Base-by-base conservation (phyloP, 441 rosid species). In the Daphne laureola region DNA sequence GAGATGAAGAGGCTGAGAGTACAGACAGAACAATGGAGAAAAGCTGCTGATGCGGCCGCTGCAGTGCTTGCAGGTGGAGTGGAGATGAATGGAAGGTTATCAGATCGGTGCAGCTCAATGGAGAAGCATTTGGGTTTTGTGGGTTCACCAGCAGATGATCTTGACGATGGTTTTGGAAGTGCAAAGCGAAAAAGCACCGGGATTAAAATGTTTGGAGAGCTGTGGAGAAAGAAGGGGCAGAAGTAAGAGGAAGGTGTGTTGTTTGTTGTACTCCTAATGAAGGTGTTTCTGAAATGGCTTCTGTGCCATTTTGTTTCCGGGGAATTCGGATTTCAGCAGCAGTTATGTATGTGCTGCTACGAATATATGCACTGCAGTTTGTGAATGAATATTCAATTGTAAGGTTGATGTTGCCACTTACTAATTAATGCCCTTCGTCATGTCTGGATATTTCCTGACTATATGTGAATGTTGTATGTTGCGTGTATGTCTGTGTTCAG, bases 31-130 rank as follows among this genome's bases (percentile, higher is more conserved):
- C 96, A 91, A 59, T 91, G 98, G 98, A 75, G 80, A 66, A 91
- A 91, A 72, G 96, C 96, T 0, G 96, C 98, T 0, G 96, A 91
- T 70, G 98, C 96, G 0, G 98, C 96, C 49, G 95, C 98, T 38
- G 80, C 91, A 5, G 82, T 91, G 14, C 91, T 91, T 18, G 79
- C 95, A 9, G 89, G 87, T 8, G 88, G 69, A 15, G 75, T 53
- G 31, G 96, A 83, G 59, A 75, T 68, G 67, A 75, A 76, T 12
- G 78, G 86, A 25, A 75, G 80, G 65, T 75, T 78, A 44, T 69
- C 87, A 0, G 74, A 70, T 56, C 74, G 86, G 52, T 80, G 90
- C 12, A 86, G 85, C 15, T 85, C 98, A 11, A 67, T 84, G 79
- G 95, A 84, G 49, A 86, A 84, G 80, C 88, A 80, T 55, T 80